Conservation (phyloP, 1,284 basidiomycete species). For the Ceratobasidium sp. region DNA sequence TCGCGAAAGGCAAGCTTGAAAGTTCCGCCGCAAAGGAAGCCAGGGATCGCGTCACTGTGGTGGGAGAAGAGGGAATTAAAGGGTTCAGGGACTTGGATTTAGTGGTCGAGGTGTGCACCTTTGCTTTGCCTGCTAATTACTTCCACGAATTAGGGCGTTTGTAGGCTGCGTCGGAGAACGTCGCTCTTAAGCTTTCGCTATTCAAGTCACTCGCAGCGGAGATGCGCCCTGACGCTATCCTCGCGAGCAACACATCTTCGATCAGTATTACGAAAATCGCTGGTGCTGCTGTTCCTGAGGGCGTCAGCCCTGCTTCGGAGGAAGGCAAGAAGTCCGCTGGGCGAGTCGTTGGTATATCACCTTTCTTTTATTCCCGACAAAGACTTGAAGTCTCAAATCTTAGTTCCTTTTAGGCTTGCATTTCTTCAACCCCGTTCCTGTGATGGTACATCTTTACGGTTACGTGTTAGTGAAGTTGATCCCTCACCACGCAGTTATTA, state of each 20-base stretch:
- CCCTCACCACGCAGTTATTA: constrained; percentile 44
- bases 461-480: neutral
- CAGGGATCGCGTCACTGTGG: constrained; percentile 70
- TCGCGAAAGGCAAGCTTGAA: constrained; percentile 83
- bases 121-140: neutral
- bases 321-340: constrained; percentile 73
- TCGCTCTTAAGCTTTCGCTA: constrained; percentile 83
- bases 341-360: constrained; percentile 75
- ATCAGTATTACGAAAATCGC: constrained; percentile 97
- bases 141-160: neutral
- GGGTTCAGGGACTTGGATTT: constrained; percentile 84
- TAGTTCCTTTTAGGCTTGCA: constrained; percentile 74
- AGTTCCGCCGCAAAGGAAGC: constrained; percentile 80
- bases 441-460: constrained; percentile 74
- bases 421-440: constrained; percentile 96
- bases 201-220: constrained; percentile 80
- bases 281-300: constrained; percentile 74
- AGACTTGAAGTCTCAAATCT: neutral
- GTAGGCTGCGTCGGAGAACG: constrained; percentile 90
- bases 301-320: constrained; percentile 69
- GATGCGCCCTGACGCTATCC: constrained; percentile 79
- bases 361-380: constrained; percentile 50
- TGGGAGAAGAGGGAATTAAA: constrained; percentile 66
- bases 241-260: constrained; percentile 94
- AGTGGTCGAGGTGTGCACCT: constrained; percentile 83